Evolutionary conservation across 306 rosid species (phyloP), one percentile per base, ranked within the genome.

Genomic region (Oxytropis ochrocephala): DNA sequence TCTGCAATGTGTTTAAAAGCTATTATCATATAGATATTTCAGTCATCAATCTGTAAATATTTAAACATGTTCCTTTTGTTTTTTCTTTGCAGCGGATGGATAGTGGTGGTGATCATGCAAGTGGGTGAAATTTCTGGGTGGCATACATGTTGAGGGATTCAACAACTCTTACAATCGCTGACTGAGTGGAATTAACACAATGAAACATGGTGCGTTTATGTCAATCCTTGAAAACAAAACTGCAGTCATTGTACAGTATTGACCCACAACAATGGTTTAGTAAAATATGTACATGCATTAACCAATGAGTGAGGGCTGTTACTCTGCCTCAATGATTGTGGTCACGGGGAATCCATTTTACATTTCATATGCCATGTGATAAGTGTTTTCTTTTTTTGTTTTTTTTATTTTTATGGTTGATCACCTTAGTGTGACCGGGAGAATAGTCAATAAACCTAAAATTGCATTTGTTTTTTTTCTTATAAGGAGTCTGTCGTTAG

Each of bases 1-100:
- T 70, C 53, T 35, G 48, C 68, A 30, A 54, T 63, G 4, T 11
- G 16, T 11, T 2, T n/a, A 9, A 36, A 46, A 71, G 19, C 51
- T 71, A 65, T 8, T 72, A n/a, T 54, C 33, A 44, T 12, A 11
- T 55, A 46, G 56, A 69, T 42, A 60, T 50, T 24, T 72, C 33
- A 13, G 27, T 19, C 38, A 30, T 35, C 16, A 67, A 6, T 64
- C 44, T 46, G 27, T 44, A 39, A 53, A 27, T 64, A 48, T 76
- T 75, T 67, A 33, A 56, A 18, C 43, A 9, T 35, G 17, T 38
- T 78, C 8, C 38, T 65, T 47, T 68, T 67, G 43, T 70, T 63
- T 38, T 18, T 67, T 67, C 43, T 52, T 80, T 80, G 78, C 89
- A 85, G 96, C 85, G 75, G 64, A 87, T 85, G 77, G 85, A 80